Percentiles rank a stretch among this genome's conserved stretches.
These are phyloP conservation scores for Marvania coccoides DNA, from an alignment of 139 green algal species.

Conservation along the genomic window DNA sequence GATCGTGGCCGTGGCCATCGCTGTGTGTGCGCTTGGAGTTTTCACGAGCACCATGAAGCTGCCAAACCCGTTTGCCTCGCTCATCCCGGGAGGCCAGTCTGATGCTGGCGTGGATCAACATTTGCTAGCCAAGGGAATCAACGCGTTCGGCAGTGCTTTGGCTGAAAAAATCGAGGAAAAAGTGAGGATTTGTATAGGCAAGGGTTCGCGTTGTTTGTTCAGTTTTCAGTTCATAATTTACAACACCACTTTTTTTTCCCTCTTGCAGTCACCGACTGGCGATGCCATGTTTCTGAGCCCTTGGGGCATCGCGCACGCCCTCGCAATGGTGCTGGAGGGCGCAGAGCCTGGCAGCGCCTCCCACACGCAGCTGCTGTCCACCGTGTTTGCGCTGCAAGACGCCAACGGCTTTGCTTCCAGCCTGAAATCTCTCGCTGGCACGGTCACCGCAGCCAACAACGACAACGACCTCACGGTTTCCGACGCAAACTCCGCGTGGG, in stretches of 20 bases:
- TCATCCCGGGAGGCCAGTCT: no score
- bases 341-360: conserved; percentile 5
- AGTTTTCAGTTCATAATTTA: neutral
- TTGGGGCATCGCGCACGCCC: conserved; percentile 16
- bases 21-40: no score
- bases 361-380: neutral
- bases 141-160: neutral
- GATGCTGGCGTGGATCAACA: neutral
- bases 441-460: neutral
- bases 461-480: neutral
- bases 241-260: neutral
- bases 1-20: no score
- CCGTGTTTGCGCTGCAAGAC: neutral
- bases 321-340: conserved; percentile 27
- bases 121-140: neutral
- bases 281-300: conserved; percentile 14
- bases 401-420: neutral
- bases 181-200: neutral
- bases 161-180: neutral
- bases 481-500: conserved; percentile 20
- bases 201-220: neutral
- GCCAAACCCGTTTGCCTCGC: no score
- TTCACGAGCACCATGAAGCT: no score
- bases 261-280: neutral
- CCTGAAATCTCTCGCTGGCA: neutral